Conservation (phyloP, 441 rosid genomes). For the Dalechampia spathulata region DNA sequence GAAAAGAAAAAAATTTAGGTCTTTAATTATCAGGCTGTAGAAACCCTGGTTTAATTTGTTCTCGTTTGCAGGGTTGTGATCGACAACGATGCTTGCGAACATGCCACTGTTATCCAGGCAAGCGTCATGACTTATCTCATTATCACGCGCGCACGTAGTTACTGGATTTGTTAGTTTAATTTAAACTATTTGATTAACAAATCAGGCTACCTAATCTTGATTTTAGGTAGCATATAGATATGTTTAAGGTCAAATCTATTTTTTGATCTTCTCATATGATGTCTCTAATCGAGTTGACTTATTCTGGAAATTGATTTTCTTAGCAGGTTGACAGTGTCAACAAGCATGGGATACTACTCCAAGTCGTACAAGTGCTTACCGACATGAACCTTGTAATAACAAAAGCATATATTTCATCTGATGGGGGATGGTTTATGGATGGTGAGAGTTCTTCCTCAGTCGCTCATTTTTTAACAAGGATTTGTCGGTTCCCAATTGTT, state of each 20-base stretch:
- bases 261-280: neutral
- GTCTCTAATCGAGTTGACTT: neutral
- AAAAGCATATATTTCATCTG: slow-evolving; percentile 86
- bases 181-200: neutral
- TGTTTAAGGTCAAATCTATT: neutral
- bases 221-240: neutral
- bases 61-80: slow-evolving; percentile 63
- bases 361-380: slow-evolving; percentile 83
- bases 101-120: slow-evolving; percentile 83
- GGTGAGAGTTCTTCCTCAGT: slow-evolving; percentile 31
- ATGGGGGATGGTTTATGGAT: slow-evolving; percentile 96
- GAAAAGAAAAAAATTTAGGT: too few relatives aligned
- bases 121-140: neutral
- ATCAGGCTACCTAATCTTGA: neutral
- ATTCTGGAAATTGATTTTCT: neutral
- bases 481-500: neutral
- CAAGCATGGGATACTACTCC: slow-evolving; percentile 79
- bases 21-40: too few relatives aligned
- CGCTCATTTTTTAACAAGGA: neutral
- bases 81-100: slow-evolving; percentile 55
- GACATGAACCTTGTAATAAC: slow-evolving; percentile 78
- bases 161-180: neutral
- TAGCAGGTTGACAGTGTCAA: slow-evolving; percentile 74
- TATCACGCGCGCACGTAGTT: neutral
- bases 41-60: too few relatives aligned